These are phyloP conservation scores for Capsicum rhomboideum DNA, from an alignment of 257 asterid species.

Conservation along the genomic window DNA sequence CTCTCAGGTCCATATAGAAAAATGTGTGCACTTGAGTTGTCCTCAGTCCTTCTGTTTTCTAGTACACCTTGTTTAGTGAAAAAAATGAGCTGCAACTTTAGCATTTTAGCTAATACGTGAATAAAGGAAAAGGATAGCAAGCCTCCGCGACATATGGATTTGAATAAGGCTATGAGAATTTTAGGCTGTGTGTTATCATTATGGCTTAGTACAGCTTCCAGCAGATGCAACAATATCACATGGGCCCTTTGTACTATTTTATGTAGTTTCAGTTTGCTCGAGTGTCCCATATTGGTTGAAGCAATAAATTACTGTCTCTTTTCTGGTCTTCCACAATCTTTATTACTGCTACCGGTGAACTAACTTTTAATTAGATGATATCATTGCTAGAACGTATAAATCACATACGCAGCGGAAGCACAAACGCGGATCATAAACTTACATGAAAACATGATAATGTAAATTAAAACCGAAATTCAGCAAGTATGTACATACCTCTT, in stretches of 20 bases:
- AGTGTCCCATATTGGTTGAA: background rate
- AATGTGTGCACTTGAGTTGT: background rate
- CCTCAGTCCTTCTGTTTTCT: background rate
- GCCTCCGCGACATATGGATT: background rate
- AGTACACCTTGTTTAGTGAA: background rate
- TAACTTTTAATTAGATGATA: background rate
- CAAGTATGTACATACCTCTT: too few relatives aligned
- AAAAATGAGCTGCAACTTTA: background rate
- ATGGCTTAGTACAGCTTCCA: background rate
- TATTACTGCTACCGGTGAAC: too few relatives aligned
- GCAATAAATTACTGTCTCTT: background rate
- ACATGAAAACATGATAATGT: too few relatives aligned
- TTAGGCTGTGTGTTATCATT: background rate
- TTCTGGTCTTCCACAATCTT: background rate
- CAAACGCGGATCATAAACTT: too few relatives aligned
- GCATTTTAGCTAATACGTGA: background rate
- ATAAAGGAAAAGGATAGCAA: too few relatives aligned
- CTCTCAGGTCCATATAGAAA: background rate
- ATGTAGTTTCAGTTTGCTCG: background rate
- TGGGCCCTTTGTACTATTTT: background rate
- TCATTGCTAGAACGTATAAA: too few relatives aligned
- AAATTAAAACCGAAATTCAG: too few relatives aligned
- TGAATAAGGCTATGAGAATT: background rate
- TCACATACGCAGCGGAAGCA: too few relatives aligned
- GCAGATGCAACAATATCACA: background rate